Evolutionary conservation across 1,284 basidiomycete species (phyloP), one percentile per base, ranked within the genome.

Genomic region (Cryptococcus wingfieldii): DNA sequence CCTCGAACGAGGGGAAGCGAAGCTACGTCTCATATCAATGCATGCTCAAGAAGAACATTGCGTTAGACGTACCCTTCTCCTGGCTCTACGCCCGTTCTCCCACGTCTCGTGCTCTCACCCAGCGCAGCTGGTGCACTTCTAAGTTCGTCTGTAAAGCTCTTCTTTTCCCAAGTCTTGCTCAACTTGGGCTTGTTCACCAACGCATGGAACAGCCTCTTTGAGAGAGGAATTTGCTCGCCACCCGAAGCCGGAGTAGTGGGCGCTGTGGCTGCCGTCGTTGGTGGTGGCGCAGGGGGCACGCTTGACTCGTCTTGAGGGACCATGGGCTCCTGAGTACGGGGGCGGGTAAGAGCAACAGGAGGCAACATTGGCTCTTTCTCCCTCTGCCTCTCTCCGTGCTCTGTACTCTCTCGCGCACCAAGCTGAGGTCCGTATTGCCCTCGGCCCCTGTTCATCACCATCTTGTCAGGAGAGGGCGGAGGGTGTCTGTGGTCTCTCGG

Each of bases 151-250:
- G 39, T 43, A 46, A 54, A 66, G 3, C 53, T 34, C 38, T 47
- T 58, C 52, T 61, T 61, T 39, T 61, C 62, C 64, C 64, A 66
- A 7, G 64, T 63, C 38, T 58, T 55, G 14, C 56, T 55, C 25
- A 66, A 25, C 16, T 55, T 60, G 3, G 60, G 60, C 34, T 64
- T 62, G 16, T 50, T 48, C 16, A 47, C 42, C 4, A 62, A 19
- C 2, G 63, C 58, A 10, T 23, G 25, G 18, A 61, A 28, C 2
- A 62, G 50, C 45, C 52, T 41, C 19, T 54, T 54, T 16, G 54
- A 59, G 7, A 60, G 23, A 14, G 58, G 37, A 8, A 14, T 10
- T 6, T 34, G 31, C 31, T 34, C 31, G 31, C 31, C 31, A 10
- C 31, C 31, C 31, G 31, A 34, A 10, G 7, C 31, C 31, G 10